Base-by-base conservation (phyloP, 306 rosid genomes). In the Quercus gilva region DNA sequence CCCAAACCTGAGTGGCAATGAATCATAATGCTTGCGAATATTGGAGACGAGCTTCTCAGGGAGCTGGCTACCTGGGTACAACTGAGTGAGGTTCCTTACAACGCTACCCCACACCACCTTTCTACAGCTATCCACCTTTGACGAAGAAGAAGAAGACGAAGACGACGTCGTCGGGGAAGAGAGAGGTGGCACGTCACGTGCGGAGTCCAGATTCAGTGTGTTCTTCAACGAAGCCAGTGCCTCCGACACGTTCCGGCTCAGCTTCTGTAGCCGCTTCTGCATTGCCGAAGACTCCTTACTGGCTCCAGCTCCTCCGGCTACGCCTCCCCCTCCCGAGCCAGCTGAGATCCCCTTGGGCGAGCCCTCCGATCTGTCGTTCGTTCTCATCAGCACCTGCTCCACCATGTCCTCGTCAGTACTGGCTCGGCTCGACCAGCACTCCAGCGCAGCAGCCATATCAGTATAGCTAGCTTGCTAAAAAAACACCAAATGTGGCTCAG, bases 41-140 rank as follows among this genome's bases (percentile, higher is more conserved):
- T 87, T 92, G 71, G 94, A 89, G 77, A 94, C 88, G 33, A 94
- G 97, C 88, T 85, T 94, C 83, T 94, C 98, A 41, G 98, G 98
- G 3, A 94, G 86, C 86, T 94, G 98, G 70, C 96, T 92, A 1
- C 96, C 98, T 1, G 98, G 97, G 65, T 92, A 94, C 3, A 94
- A 89, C 88, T 86, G 97, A 9, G 94, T 92, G 11, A 94, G 91
- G 31, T 90, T 92, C 11, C 98, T 80, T 0, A 94, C 91, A 49
- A 91, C 94, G 59, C 87, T 90, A 2, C 94, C 94, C 98, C 98
- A 90, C 53, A 94, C 89, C 14, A 88, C 84, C 78, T 90, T 91
- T n/a, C 92, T 81, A 33, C 86, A 87, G 71, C 85, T 63, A 49
- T 89, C 92, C 37, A 78, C 73, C 85, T 88, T 93, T 15, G 76